Evolutionary conservation across 352 stramenopile species (phyloP), one percentile per base, ranked within the genome.

Genomic region (Phytophthora constricta): DNA sequence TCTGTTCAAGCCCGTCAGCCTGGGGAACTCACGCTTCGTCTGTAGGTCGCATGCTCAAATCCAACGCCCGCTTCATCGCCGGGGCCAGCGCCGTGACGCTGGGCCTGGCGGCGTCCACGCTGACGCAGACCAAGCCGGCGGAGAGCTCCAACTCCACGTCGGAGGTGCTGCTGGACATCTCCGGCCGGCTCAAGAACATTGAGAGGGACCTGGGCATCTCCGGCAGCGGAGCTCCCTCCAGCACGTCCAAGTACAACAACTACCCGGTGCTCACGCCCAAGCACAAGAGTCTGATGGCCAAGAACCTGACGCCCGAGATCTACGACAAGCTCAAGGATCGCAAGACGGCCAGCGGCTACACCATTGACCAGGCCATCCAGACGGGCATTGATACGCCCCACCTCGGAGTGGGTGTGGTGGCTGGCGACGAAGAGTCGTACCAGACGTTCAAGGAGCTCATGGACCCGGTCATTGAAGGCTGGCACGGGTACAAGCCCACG

Each of bases 391-490:
- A 92, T 50, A 86, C 79, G 51, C 86, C 86, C 26, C 86, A 91
- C 47, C 64, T 92, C 13, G 76, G 84, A 16, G 77, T 93, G n/a
- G 90, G 87, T 20, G 76, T 94, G 17, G 79, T 90, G 37, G 87
- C 84, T 1, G 90, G 87, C 41, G 90, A 97, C 68, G 87, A 92
- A 33, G 86, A 95, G 65, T 97, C 81, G 25, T 97, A 97, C 68
- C 54, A 76, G 13, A 67, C 86, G 0, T 97, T 97, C 79, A 79
- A 87, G 41, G 76, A 85, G 23, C 66, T 97, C 43, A 81, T 96
- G 45, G 77, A 90, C 62, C 85, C 86, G 11, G 81, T 97, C 26
- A 88, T 97, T 43, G 74, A 90, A 65, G 87, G 91, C 47, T 96
- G 90, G 75, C 89, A 96, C 65, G 86, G 82, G 25, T 89, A 89